Conservation (phyloP, 352 stramenopile genomes). For the Phytophthora aleatoria region DNA sequence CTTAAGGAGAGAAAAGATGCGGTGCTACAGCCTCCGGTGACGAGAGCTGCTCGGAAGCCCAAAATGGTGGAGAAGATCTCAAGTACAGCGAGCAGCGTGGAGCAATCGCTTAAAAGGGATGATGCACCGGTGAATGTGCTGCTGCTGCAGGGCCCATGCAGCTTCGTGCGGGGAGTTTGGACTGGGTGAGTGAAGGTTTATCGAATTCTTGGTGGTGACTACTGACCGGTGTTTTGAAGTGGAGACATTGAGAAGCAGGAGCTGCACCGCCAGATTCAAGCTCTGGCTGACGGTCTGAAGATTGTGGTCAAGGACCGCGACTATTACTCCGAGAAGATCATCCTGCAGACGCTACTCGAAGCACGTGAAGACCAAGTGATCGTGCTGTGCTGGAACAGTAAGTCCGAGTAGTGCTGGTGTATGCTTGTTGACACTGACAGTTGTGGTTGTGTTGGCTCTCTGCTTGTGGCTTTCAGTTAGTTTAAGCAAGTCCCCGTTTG, state of each 20-base stretch:
- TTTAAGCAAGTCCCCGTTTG: slow-evolving; percentile 30
- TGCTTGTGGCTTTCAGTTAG: slow-evolving; percentile 17
- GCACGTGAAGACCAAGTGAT: slow-evolving; percentile 29
- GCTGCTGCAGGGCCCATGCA: slow-evolving; percentile 38
- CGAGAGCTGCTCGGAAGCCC: not conserved
- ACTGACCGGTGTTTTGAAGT: slow-evolving; percentile 8
- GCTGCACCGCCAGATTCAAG: slow-evolving; percentile 17
- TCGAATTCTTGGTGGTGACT: not conserved
- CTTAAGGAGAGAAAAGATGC: not conserved
- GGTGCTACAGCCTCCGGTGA: not conserved
- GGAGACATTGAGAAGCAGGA: slow-evolving; percentile 19
- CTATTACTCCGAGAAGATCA: slow-evolving; percentile 23
- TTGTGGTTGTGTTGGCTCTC: slow-evolving; percentile 1
- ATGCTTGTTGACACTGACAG: not conserved
- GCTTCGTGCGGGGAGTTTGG: slow-evolving; percentile 29
- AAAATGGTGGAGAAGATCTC: slow-evolving; percentile 12
- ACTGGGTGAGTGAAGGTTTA: slow-evolving; percentile 24
- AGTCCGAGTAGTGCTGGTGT: not conserved
- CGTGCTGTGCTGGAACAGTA: slow-evolving; percentile 46
- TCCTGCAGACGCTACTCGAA: slow-evolving; percentile 27
- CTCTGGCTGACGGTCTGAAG: slow-evolving; percentile 16
- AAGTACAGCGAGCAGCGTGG: not conserved
- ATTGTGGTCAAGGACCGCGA: slow-evolving; percentile 18
- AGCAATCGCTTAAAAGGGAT: not conserved
- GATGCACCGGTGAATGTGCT: slow-evolving; percentile 14